Base-by-base conservation (phyloP, 2,329 filamentous ascomycete species). In the Thielaviopsis ethacetica region DNA sequence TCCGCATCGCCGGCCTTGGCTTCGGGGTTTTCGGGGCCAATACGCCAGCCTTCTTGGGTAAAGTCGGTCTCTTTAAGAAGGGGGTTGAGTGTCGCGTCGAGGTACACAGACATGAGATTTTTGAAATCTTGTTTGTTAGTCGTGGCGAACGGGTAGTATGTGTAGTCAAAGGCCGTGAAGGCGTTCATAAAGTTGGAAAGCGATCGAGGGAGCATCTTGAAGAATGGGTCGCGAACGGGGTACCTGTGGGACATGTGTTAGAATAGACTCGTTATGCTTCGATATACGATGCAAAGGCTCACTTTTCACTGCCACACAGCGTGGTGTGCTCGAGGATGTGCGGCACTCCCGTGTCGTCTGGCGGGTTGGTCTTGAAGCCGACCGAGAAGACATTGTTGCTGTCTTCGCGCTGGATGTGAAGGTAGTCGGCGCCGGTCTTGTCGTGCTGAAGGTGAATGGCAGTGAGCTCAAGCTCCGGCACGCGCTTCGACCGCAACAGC, bases 101-200 rank as follows among this genome's bases (percentile, higher is more conserved):
- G 82, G 68, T 98, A 98, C 17, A 98, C 93, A 2, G 88, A 93
- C 79, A 97, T 85, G 56, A 98, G 79, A 67, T 98, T 98, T 71
- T 87, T 87, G 71, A 93, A 98, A 67, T 98, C 93, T 69, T 95
- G 89, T 21, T 82, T 77, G 67, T 98, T 98, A 24, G 93, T 98
- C 1, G 93, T 98, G 59, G 93, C 91, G 71, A 98, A 98, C 1
- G 93, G 93, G 68, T 98, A 98, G 65, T 89, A 95, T 12, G 93
- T 98, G 70, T 98, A 91, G 67, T 97, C 91, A 22, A 90, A 86
- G 26, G 91, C 90, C 50, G 93, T 98, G 69, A 97, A 95, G 62
- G 93, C 93, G 71, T 98, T 98, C 93, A 98, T 98, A 69, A 96
- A 98, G 72, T 97, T 98, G 63, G 93, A 96, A n/a, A 98, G 79